These are phyloP conservation scores for Rhynchosporium agropyri DNA, from an alignment of 2,329 filamentous ascomycete species.

Conservation along the genomic window DNA sequence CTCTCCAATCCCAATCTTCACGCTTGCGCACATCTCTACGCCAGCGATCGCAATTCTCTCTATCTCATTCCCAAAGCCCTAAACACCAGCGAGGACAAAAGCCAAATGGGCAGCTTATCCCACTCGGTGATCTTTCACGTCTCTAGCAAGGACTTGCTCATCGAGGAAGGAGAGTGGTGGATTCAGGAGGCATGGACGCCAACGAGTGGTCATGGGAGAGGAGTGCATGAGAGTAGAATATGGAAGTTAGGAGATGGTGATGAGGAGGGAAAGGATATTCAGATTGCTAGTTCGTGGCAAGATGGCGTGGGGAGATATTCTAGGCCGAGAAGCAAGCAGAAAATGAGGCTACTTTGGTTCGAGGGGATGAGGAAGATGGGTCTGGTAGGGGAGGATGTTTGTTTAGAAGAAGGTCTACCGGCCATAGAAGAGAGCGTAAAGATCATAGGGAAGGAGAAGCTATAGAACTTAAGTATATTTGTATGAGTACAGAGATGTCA, in stretches of 20 bases:
- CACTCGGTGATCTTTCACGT: conserved; percentile 53
- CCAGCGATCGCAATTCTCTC: conserved; percentile 57
- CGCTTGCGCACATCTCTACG: conserved; percentile 59
- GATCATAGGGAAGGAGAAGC: neutral
- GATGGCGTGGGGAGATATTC: conserved; percentile 49
- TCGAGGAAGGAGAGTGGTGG: conserved; percentile 48
- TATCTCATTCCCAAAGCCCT: conserved; percentile 54
- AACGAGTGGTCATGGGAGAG: conserved; percentile 49
- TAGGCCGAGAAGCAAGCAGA: conserved; percentile 18
- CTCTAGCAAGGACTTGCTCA: conserved; percentile 45
- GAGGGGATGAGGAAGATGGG: conserved; percentile 20
- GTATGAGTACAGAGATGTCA: neutral
- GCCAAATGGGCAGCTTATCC: conserved; percentile 50
- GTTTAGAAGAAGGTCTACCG: neutral
- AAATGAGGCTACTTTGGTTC: conserved; percentile 19
- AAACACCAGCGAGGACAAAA: conserved; percentile 46
- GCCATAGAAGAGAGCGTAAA: neutral
- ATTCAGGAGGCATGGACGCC: conserved; percentile 52
- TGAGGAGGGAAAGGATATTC: conserved; percentile 40
- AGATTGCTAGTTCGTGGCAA: conserved; percentile 52
- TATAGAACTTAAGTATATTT: conserved; percentile 6
- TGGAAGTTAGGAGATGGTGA: conserved; percentile 39
- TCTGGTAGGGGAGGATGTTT: neutral
- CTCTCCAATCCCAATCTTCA: conserved; percentile 54
- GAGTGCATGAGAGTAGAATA: conserved; percentile 50